Conservation (phyloP, 768 basidiomycete genomes). For the Saitozyma podzolica region DNA sequence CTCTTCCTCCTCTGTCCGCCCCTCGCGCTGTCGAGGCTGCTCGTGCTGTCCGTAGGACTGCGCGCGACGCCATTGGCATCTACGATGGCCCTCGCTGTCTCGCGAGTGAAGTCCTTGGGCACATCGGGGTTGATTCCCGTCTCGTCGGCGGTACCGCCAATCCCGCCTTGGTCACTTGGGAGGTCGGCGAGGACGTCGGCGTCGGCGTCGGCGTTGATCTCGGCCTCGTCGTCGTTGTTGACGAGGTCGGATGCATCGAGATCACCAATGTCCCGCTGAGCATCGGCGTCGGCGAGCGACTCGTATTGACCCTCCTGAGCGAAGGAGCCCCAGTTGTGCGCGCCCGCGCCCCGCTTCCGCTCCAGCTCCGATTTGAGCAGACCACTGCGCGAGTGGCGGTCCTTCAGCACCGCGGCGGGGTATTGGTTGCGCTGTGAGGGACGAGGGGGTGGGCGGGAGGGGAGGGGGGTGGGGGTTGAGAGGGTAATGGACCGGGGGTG, state of each 20-base stretch:
- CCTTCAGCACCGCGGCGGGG: constrained; percentile 45
- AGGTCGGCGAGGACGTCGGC: constrained; percentile 35
- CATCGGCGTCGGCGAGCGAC: constrained; percentile 63
- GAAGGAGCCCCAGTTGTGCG: constrained; percentile 81
- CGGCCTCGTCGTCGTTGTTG: constrained; percentile 13
- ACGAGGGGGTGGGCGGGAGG: constrained; percentile 2
- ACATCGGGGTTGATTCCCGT: constrained; percentile 5
- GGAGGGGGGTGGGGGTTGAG: too few relatives aligned
- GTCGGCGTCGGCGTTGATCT: constrained; percentile 55
- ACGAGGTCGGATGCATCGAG: constrained; percentile 9
- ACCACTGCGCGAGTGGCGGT: constrained; percentile 38
- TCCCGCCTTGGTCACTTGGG: neutral
- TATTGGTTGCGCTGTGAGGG: constrained; percentile 45
- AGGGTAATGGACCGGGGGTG: too few relatives aligned
- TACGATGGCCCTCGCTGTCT: too few relatives aligned
- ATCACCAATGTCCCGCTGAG: constrained; percentile 26
- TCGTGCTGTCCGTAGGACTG: constrained; percentile 21
- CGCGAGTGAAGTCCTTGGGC: constrained; percentile 4
- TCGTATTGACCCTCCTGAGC: constrained; percentile 66
- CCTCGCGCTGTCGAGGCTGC: constrained; percentile 13
- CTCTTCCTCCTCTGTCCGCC: constrained; percentile 50
- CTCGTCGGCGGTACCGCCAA: neutral
- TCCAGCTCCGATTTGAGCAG: constrained; percentile 70
- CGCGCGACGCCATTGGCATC: constrained; percentile 1
- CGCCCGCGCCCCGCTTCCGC: constrained; percentile 65